Conservation (phyloP, 257 asterid genomes). For the Forsythia viridissima region DNA sequence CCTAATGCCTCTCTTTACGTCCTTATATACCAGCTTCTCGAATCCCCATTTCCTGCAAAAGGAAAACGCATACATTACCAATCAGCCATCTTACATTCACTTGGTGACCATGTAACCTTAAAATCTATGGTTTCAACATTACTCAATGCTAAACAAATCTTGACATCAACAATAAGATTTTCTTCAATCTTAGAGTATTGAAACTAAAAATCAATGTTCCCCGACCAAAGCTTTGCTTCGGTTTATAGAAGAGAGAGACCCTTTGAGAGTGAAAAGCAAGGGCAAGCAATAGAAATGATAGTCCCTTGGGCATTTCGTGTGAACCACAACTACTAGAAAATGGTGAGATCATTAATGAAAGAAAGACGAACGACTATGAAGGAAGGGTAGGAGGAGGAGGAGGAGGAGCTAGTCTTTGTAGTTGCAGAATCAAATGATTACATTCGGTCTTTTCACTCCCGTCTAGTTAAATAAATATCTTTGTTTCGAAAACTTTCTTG, state of each 20-base stretch:
- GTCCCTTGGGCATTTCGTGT: not conserved
- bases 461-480: not conserved
- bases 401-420: not conserved
- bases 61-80: not conserved
- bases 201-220: not conserved
- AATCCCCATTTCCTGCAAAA: constrained; percentile 80
- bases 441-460: not conserved
- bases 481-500: too few species aligned
- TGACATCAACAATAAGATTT: not conserved
- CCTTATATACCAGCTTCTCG: constrained; percentile 78
- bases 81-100: not conserved
- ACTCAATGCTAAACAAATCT: not conserved
- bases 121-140: not conserved
- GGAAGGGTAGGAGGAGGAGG: not conserved
- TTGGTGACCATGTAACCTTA: not conserved
- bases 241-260: not conserved
- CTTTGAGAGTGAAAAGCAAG: not conserved
- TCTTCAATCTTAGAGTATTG: not conserved
- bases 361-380: not conserved
- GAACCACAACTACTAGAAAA: too few species aligned
- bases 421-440: too few species aligned
- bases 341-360: too few species aligned
- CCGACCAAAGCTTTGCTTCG: not conserved
- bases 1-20: constrained; percentile 57
- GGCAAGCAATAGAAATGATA: not conserved